Conservation (phyloP, 805 yeast species). For the Kazachstania africana region DNA sequence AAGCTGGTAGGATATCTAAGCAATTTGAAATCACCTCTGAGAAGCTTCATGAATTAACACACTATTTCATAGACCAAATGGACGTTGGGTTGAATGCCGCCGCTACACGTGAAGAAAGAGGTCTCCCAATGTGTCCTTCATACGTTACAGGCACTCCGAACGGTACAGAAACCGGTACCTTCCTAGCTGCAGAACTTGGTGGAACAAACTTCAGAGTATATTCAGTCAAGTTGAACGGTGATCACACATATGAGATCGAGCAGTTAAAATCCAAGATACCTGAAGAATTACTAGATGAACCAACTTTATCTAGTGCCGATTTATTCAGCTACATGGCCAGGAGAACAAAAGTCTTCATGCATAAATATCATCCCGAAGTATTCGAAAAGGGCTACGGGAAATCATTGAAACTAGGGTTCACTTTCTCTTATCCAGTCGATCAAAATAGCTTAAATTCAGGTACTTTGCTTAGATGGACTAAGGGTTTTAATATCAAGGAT, state of each 20-base stretch:
- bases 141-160: slow-evolving; percentile 75
- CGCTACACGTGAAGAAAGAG: slow-evolving; percentile 25
- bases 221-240: slow-evolving; percentile 66
- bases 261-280: slow-evolving; percentile 79
- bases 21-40: slow-evolving; percentile 17
- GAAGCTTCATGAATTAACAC: slow-evolving; percentile 26
- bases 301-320: slow-evolving; percentile 40
- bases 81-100: slow-evolving; percentile 39
- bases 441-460: slow-evolving; percentile 77
- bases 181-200: slow-evolving; percentile 87
- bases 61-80: slow-evolving; percentile 49
- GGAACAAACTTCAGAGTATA: slow-evolving; percentile 95
- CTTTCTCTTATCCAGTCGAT: slow-evolving; percentile 86
- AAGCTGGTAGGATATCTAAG: slow-evolving; percentile 19
- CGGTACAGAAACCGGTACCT: slow-evolving; percentile 75
- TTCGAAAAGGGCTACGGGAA: slow-evolving; percentile 20
- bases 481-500: slow-evolving; percentile 82
- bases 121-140: slow-evolving; percentile 88
- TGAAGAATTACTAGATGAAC: slow-evolving; percentile 54
- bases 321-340: slow-evolving; percentile 67
- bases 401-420: slow-evolving; percentile 70
- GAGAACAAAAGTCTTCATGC: slow-evolving; percentile 54
- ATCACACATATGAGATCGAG: slow-evolving; percentile 63
- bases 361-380: slow-evolving; percentile 47
- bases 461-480: slow-evolving; percentile 86